These are phyloP conservation scores for Yamadazyma aaseri DNA, from an alignment of 1,139 yeast genomes.

Conservation along the genomic window DNA sequence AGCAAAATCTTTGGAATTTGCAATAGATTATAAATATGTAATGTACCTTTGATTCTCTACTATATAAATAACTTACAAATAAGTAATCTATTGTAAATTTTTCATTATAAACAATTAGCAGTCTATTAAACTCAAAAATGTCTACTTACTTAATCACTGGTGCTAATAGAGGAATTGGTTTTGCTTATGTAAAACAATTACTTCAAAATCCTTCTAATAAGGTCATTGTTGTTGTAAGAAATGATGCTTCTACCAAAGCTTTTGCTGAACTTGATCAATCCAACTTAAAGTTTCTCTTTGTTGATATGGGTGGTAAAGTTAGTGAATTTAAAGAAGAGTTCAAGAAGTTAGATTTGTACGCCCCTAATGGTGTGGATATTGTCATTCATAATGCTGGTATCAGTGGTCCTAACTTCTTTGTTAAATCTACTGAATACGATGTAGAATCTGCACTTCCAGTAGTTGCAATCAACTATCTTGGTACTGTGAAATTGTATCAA, in stretches of 20 bases:
- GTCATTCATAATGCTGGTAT: constrained; percentile 7
- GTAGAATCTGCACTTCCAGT: constrained; percentile 3
- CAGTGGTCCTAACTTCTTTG: constrained; percentile 4
- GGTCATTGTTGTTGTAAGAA: constrained; percentile 10
- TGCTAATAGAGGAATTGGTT: constrained; percentile 7
- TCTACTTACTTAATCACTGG: constrained; percentile 6
- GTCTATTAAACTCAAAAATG: too few relatives aligned
- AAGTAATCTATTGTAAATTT: too few relatives aligned
- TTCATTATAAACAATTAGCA: too few relatives aligned
- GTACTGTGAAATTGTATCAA: constrained; percentile 6
- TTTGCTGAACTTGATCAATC: constrained; percentile 1
- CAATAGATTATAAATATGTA: too few relatives aligned
- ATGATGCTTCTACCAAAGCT: constrained; percentile 3
- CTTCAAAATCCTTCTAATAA: constrained; percentile 1
- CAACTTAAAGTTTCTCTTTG: constrained; percentile 5
- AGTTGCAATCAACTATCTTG: constrained; percentile 4
- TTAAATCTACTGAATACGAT: constrained; percentile 2
- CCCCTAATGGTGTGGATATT: constrained; percentile 8
- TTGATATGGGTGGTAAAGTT: constrained; percentile 1
- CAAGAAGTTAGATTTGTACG: background rate
- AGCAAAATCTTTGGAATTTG: too few relatives aligned
- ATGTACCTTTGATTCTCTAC: too few relatives aligned
- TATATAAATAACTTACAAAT: too few relatives aligned
- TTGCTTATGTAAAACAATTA: constrained; percentile 4
- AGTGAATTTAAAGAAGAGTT: background rate